Evolutionary conservation across 225 moss, liverwort and hornwort species (phyloP), one percentile per base, ranked within the genome.

Genomic region (Climacium dendroides): DNA sequence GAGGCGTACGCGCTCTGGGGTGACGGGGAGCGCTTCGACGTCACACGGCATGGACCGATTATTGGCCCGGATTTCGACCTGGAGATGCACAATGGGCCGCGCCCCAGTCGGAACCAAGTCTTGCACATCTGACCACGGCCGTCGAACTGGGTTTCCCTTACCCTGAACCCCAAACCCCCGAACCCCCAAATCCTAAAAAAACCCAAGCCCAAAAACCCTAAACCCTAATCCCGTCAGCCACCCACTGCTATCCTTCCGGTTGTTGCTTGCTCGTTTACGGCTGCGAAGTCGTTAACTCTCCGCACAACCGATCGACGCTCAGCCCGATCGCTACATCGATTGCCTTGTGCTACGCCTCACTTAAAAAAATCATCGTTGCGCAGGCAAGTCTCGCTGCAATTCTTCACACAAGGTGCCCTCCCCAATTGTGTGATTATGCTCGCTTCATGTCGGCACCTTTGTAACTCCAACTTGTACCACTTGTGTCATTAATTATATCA

Each of bases 1-100:
- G 93, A 93, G 54, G 93, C 93, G 5, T 93, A 93, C 77, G 93
- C 93, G 30, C 86, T 93, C 53, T 92, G 91, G 93, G 93, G 91
- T 65, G 93, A 93, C n/a, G 93, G 93, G 50, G 93, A 93, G 84
- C 81, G 89, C 55, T 87, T 85, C 78, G 91, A 93, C 61, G 60
- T 81, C 76, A 86, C 83, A 34, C 77, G 81, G 7, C 86, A 87
- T 35, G 52, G 82, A n/a, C 63, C 80, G 1, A 72, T 70, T 39
- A 8, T 6, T 8, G 60, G 17, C 26, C 37, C 71, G 20, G 89
- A 91, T 7, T 76, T 76, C 77, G 90, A 91, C 24, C 25, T 85
- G 77, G 89, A 93, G 58, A 85, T 81, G 75, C 54, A 83, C 66
- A n/a, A 18, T 29, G 76, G 41, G 9, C 35, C 66, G 17, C 82